These are phyloP conservation scores for Keqinozyma sinolaborantium DNA, from an alignment of 1,139 yeast genomes.

Conservation along the genomic window DNA sequence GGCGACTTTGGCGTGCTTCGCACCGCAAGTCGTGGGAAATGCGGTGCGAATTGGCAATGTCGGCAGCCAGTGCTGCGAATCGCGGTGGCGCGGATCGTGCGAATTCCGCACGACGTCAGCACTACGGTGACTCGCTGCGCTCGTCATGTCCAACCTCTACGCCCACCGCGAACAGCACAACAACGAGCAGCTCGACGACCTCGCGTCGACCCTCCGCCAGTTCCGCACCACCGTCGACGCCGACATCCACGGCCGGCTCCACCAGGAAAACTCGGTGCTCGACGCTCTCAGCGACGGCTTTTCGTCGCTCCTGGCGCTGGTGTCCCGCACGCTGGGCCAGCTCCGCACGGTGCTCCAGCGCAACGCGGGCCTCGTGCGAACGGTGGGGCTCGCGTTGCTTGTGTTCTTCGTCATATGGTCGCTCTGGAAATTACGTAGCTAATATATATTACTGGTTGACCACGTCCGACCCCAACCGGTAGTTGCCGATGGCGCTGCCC, in stretches of 20 bases:
- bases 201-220: constrained; percentile 43
- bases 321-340: constrained; percentile 65
- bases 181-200: constrained; percentile 42
- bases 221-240: constrained; percentile 42
- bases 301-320: constrained; percentile 53
- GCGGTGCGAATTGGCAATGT: too few species aligned
- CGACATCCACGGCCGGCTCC: constrained; percentile 42
- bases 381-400: constrained; percentile 48
- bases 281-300: constrained; percentile 60
- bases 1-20: too few species aligned
- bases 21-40: not conserved
- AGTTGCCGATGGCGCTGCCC: constrained; percentile 91
- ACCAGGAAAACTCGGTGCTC: constrained; percentile 46
- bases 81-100: too few species aligned
- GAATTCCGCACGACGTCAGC: too few species aligned
- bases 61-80: too few species aligned
- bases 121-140: too few species aligned
- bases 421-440: constrained; percentile 43
- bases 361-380: constrained; percentile 39
- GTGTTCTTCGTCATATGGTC: constrained; percentile 67
- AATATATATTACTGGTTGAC: constrained; percentile 23
- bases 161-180: constrained; percentile 44
- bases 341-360: constrained; percentile 50
- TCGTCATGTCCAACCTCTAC: constrained; percentile 33
- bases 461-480: constrained; percentile 84